Evolutionary conservation across 345 rosid species (phyloP).

Genomic region (Erucastrum elatum): DNA sequence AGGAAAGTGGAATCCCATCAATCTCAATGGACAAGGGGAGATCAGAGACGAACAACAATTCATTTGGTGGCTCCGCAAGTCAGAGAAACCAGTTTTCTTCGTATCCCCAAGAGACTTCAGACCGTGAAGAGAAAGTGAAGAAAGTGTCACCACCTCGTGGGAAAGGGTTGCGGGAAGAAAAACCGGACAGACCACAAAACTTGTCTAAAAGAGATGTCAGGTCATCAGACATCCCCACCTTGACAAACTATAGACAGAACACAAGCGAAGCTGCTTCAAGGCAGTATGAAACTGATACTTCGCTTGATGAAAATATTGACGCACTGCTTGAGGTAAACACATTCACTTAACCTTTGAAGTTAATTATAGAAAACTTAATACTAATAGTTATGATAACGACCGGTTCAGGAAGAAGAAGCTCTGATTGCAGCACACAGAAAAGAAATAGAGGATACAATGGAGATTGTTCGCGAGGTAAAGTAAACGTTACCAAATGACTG

Average conservation of each 20-base stretch:
- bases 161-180: slow-evolving; percentile 79
- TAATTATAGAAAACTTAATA: neutral
- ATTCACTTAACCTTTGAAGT: neutral
- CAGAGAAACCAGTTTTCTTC: slow-evolving; percentile 48
- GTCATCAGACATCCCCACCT: slow-evolving; percentile 49
- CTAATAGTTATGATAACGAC: neutral
- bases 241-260: slow-evolving; percentile 47
- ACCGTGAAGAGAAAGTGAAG: slow-evolving; percentile 73
- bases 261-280: slow-evolving; percentile 47
- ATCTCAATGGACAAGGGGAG: slow-evolving; percentile 52
- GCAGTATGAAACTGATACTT: slow-evolving; percentile 51
- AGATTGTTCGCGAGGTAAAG: slow-evolving; percentile 94
- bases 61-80: slow-evolving; percentile 43
- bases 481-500: neutral
- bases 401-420: slow-evolving; percentile 88
- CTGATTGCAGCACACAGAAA: slow-evolving; percentile 90
- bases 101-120: slow-evolving; percentile 53
- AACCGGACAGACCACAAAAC: slow-evolving; percentile 56
- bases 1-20: slow-evolving; percentile 58
- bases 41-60: slow-evolving; percentile 41
- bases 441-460: slow-evolving; percentile 99
- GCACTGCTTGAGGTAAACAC: slow-evolving; percentile 79
- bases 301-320: slow-evolving; percentile 65
- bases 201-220: slow-evolving; percentile 56
- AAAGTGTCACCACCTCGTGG: slow-evolving; percentile 86